Evolutionary conservation across 805 yeast species (phyloP), one percentile per base, ranked within the genome.

Genomic region (Sugiyamaella valdiviana): DNA sequence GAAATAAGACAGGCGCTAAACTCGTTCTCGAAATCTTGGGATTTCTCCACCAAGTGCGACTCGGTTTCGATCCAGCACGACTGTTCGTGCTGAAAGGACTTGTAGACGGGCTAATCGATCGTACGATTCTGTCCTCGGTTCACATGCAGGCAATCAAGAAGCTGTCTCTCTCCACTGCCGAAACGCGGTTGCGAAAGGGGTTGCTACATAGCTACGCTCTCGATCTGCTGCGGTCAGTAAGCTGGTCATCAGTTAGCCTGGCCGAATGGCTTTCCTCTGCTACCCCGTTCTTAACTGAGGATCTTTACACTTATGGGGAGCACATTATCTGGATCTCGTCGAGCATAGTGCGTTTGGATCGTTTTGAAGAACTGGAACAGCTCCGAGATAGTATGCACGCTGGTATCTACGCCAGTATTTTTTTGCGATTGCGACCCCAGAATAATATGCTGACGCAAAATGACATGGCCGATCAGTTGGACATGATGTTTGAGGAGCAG

Each of bases 51-150:
- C 72, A 72, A 6, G 60, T 72, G 17, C 72, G 74, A 39, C 72
- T 75, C 6, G 65, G 80, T 0, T 87, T 78, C 65, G 95, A 81
- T 53, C 87, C 89, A 2, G 78, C 88, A 0, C 77, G 85, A 62
- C 72, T 83, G 2, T 84, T 78, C 52, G 60, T 83, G 2, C 57
- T 79, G 0, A 61, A 69, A 23, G 95, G 93, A 4, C 53, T 86
- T 10, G 57, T 75, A 7, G 56, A 66, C n/a, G 89, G 85, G 0
- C 63, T 83, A 20, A 55, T 62, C 15, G 62, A 57, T 3, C 16
- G 46, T 19, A 36, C 57, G 36, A 40, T 65, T 2, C 47, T 74
- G 10, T 45, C 39, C 2, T 5, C 48, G 3, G 9, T 41, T 0
- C 71, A 74, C 29, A 44, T 73, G 1, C 17, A 22, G 16, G 35